phyloP scores from a whole-genome alignment of 768 basidiomycete genomes.

The Phaeotremella fagi region DNA sequence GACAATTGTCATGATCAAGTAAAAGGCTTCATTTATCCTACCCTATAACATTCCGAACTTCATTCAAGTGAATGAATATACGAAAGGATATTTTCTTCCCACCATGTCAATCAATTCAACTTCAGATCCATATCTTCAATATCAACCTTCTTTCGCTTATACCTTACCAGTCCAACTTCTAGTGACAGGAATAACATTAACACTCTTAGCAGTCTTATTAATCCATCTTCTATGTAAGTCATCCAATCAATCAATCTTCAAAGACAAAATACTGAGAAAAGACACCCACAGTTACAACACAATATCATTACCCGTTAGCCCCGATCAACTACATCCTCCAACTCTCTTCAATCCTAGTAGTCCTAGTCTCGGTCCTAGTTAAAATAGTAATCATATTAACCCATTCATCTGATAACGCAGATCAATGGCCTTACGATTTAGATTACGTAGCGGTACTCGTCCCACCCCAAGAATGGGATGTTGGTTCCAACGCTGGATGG shows the following conservation, averaged over 20 bases:
- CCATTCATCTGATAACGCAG: slow-evolving; percentile 59
- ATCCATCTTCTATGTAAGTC: slow-evolving; percentile 70
- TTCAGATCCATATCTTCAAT: slow-evolving; percentile 69
- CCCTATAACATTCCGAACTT: no score
- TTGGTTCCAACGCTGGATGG: slow-evolving; percentile 69
- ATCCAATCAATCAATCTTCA: background rate
- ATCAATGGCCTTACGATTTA: slow-evolving; percentile 91
- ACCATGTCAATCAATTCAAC: slow-evolving; percentile 4
- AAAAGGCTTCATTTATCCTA: no score
- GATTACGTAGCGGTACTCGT: slow-evolving; percentile 80
- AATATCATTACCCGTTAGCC: slow-evolving; percentile 93
- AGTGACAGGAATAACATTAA: slow-evolving; percentile 74
- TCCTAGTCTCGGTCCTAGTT: slow-evolving; percentile 71
- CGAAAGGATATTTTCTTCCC: no score
- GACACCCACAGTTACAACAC: slow-evolving; percentile 64
- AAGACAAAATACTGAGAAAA: slow-evolving; percentile 1
- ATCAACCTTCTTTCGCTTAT: slow-evolving; percentile 72
- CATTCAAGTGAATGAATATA: no score
- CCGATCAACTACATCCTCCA: slow-evolving; percentile 88
- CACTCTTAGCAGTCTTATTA: slow-evolving; percentile 76
- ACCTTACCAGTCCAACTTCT: slow-evolving; percentile 89
- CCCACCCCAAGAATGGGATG: slow-evolving; percentile 65
- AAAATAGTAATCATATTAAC: slow-evolving; percentile 71
- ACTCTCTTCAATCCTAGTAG: slow-evolving; percentile 71
- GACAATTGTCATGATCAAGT: no score